These are phyloP conservation scores for Mycena metata DNA, from an alignment of 768 basidiomycete genomes.

Conservation along the genomic window DNA sequence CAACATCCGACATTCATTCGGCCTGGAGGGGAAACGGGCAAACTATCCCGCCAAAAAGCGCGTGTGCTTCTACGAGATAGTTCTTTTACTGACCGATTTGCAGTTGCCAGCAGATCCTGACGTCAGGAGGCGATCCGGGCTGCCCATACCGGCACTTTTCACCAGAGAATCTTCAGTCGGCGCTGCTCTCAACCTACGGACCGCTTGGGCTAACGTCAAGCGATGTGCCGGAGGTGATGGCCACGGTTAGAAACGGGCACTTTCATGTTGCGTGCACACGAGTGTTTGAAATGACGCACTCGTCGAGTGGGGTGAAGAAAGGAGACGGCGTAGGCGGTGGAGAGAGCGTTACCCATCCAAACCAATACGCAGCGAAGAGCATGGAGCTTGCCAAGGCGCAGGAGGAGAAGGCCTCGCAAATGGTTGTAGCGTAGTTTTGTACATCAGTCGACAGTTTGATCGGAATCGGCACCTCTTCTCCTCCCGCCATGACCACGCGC, in stretches of 20 bases:
- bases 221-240: constrained; percentile 88
- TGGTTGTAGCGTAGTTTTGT: constrained; percentile 55
- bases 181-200: constrained; percentile 78
- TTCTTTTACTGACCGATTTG: constrained; percentile 8
- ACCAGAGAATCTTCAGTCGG: constrained; percentile 83
- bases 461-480: constrained; percentile 16
- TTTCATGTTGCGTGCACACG: constrained; percentile 98
- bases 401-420: constrained; percentile 54
- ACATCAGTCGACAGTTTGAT: constrained; percentile 5
- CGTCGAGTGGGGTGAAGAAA: constrained; percentile 77
- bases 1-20: constrained; percentile 96
- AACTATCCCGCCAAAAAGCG: constrained; percentile 96
- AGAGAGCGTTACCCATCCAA: constrained; percentile 94
- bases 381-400: constrained; percentile 70
- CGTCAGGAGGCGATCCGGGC: constrained; percentile 78
- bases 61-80: constrained; percentile 29
- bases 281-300: constrained; percentile 95
- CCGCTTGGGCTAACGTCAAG: constrained; percentile 71
- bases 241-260: constrained; percentile 81
- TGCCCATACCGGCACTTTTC: constrained; percentile 96
- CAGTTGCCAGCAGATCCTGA: constrained; percentile 93
- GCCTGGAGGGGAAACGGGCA: constrained; percentile 92
- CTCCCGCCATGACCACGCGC: constrained; percentile 63
- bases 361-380: constrained; percentile 86
- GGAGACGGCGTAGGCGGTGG: constrained; percentile 90